Conservation (phyloP, 2,329 filamentous ascomycete species). For the Elsinoe fawcettii region DNA sequence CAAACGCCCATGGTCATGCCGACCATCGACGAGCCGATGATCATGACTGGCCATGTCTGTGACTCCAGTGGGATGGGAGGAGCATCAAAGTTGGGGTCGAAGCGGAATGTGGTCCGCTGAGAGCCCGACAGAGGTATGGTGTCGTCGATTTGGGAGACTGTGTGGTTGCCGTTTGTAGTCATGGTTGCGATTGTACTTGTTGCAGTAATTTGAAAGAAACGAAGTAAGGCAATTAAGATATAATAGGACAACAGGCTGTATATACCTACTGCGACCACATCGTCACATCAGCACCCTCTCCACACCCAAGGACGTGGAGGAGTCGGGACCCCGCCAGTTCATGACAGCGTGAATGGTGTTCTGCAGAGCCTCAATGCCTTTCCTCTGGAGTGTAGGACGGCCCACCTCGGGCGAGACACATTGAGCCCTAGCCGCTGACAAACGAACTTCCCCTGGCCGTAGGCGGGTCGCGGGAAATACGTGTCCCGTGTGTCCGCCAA, state of each 20-base stretch:
- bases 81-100: constrained; percentile 3
- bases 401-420: background rate
- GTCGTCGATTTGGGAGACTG: constrained; percentile 13
- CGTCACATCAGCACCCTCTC: background rate
- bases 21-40: constrained; percentile 22
- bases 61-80: background rate
- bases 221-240: too few relatives aligned
- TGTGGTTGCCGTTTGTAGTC: background rate
- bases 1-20: constrained; percentile 22
- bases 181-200: background rate
- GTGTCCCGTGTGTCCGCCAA: background rate
- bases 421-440: background rate
- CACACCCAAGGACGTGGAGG: constrained; percentile 3
- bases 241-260: background rate
- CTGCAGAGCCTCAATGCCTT: too few relatives aligned
- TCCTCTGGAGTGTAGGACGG: background rate
- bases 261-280: background rate
- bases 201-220: too few relatives aligned
- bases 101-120: background rate
- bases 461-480: background rate
- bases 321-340: background rate
- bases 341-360: background rate
- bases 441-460: background rate
- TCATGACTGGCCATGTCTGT: constrained; percentile 19
- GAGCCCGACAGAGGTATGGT: constrained; percentile 10